These are phyloP conservation scores for Nymphaea colorata DNA, from an alignment of 164 flowering plant species.

Conservation along the genomic window DNA sequence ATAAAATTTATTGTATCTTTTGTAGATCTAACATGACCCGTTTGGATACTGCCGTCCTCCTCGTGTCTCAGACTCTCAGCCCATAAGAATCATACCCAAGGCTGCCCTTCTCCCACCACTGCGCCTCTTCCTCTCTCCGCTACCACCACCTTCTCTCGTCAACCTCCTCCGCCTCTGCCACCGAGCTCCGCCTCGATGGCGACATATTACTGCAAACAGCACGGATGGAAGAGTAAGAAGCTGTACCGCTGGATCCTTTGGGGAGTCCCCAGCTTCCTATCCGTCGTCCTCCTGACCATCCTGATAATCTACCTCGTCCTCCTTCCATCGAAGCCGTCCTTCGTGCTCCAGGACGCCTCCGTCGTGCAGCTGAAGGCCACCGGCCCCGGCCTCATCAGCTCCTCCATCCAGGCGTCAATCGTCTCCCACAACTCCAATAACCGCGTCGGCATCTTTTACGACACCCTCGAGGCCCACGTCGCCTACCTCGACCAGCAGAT, in stretches of 20 bases:
- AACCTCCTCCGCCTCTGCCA: background rate
- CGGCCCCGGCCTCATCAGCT: conserved; percentile 2
- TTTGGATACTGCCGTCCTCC: too few relatives aligned
- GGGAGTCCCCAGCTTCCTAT: conserved; percentile 1
- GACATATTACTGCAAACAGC: too few relatives aligned
- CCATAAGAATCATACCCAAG: too few relatives aligned
- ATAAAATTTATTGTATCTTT: too few relatives aligned
- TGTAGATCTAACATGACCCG: too few relatives aligned
- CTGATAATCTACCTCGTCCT: conserved; percentile 7
- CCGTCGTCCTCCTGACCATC: conserved; percentile 4
- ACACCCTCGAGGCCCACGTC: conserved; percentile 3
- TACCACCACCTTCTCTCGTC: background rate
- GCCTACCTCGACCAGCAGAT: conserved; percentile 12
- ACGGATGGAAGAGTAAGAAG: too few relatives aligned
- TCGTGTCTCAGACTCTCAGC: too few relatives aligned
- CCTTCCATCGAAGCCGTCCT: conserved; percentile 10
- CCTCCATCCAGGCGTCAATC: conserved; percentile 8
- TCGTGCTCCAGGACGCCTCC: conserved; percentile 11
- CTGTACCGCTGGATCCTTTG: conserved; percentile 3
- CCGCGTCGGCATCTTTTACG: conserved; percentile 14
- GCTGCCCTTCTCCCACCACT: background rate
- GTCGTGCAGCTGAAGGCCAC: conserved; percentile 11
- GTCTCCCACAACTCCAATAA: conserved; percentile 12
- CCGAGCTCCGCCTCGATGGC: too few relatives aligned
- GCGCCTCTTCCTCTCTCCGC: background rate